Percentiles rank a stretch among this genome's conserved stretches.
Conservation (phyloP, 2,329 filamentous ascomycete genomes). For the Colletotrichum costaricense region DNA sequence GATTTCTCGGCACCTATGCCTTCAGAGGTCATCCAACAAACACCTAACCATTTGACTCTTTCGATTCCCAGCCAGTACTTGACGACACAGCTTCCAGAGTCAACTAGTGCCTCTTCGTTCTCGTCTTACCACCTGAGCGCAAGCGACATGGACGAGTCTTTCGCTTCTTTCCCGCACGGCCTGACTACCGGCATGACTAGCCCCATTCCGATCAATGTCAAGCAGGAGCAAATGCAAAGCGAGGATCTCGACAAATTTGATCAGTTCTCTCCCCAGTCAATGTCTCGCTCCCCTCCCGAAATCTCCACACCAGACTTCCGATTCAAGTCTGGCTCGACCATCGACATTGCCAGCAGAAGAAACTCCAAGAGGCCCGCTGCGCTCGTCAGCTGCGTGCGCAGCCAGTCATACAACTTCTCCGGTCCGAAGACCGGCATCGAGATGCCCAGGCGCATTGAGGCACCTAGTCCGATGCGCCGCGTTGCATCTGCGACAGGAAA, state of each 20-base stretch:
- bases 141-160: conserved; percentile 15
- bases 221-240: conserved; percentile 34
- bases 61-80: conserved; percentile 33
- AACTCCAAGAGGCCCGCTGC: conserved; percentile 61
- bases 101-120: conserved; percentile 28
- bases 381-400: conserved; percentile 58
- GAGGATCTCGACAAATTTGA: conserved; percentile 37
- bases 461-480: conserved; percentile 62
- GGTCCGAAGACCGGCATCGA: conserved; percentile 61
- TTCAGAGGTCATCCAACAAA: conserved; percentile 12
- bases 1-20: conserved; percentile 29
- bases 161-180: conserved; percentile 15
- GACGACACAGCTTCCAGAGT: conserved; percentile 15
- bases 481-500: conserved; percentile 63
- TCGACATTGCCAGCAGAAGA: conserved; percentile 66
- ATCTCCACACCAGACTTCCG: conserved; percentile 45
- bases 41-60: conserved; percentile 26
- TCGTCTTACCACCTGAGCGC: conserved; percentile 28
- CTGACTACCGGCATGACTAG: conserved; percentile 13
- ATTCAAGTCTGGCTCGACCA: conserved; percentile 61
- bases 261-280: conserved; percentile 45
- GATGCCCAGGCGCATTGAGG: conserved; percentile 55
- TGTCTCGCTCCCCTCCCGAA: conserved; percentile 41
- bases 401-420: conserved; percentile 50
- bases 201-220: conserved; percentile 35